phyloP scores from a whole-genome alignment of 1,139 yeast species.

The Sugiyamaella japonica region DNA sequence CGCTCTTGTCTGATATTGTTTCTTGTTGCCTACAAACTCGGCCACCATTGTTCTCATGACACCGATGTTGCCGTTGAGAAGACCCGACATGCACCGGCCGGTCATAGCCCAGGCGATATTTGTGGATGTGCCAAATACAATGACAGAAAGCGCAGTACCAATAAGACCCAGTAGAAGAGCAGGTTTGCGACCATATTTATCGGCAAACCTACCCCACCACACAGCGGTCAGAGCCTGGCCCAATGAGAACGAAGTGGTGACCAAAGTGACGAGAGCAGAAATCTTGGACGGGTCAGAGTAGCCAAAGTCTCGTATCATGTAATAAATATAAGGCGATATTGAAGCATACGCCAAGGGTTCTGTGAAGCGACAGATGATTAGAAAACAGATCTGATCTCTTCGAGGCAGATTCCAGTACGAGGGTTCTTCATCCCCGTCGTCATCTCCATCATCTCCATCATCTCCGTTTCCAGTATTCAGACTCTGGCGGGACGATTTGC shows the following conservation, averaged over 20 bases:
- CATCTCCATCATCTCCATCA: background rate
- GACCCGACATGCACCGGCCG: conserved; percentile 55
- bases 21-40: conserved; percentile 52
- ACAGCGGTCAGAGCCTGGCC: conserved; percentile 56
- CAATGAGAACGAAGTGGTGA: conserved; percentile 52
- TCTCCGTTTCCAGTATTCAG: background rate
- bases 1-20: conserved; percentile 59
- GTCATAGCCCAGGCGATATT: conserved; percentile 52
- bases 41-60: conserved; percentile 61
- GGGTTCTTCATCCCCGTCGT: conserved; percentile 22
- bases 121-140: conserved; percentile 53
- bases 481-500: conserved; percentile 14
- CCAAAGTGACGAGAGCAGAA: conserved; percentile 52
- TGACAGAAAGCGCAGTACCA: conserved; percentile 52
- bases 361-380: conserved; percentile 45
- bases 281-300: conserved; percentile 53
- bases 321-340: conserved; percentile 60
- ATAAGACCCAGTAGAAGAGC: conserved; percentile 51
- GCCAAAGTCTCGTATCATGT: conserved; percentile 59
- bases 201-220: conserved; percentile 59
- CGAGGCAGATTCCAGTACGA: conserved; percentile 35
- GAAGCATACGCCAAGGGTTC: conserved; percentile 66
- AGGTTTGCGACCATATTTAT: conserved; percentile 54
- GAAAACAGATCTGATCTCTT: conserved; percentile 32
- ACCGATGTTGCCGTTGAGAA: conserved; percentile 60